Base-by-base conservation (phyloP, 768 basidiomycete species). In the Pulveroboletus sp. region DNA sequence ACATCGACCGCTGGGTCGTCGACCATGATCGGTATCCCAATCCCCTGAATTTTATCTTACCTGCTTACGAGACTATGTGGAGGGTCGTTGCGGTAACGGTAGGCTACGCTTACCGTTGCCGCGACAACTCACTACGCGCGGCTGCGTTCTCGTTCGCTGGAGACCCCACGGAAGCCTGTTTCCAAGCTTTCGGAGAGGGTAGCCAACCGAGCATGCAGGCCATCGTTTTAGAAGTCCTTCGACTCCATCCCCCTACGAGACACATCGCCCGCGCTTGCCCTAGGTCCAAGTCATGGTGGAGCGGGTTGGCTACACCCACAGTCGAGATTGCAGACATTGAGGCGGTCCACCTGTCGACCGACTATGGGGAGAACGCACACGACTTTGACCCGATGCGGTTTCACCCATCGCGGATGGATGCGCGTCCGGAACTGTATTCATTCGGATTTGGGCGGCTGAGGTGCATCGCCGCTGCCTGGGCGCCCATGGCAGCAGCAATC, bases 21-120 rank as follows among this genome's bases (percentile, higher is more conserved):
- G 53, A 60, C 2, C 48, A 16, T 3, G 66, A 69, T 0, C 50
- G 31, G 7, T 51, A 57, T n/a, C 50, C 56, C 8, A 58, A 58
- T 2, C 81, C 82, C 0, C 54, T 84, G 0, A 71, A 85, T 41
- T 74, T 77, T 34, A 72, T 85, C 38, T 72, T 85, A 10, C 83
- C 83, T 0, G 67, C 81, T 0, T 85, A 76, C 65, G 83, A 85
- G 54, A 83, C 82, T 0, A 66, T 82, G 50, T 85, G 83, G 83
- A 72, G 82, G 0, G 76, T 85, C 22, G 76, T 83, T 22, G 81
- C 81, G 0, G 60, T 79, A 1, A 74, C 76, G 0, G 62, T 74
- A 49, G 69, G 68, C 1, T 42, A 57, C 16, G 20, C 52, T 45
- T 58, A 68, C 47, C 57, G 65, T 22, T 46, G 57, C 39, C 52